Percentiles rank a stretch among this genome's conserved stretches.
Conservation (phyloP, 345 rosid genomes). For the Eucalyptus lansdowneana region DNA sequence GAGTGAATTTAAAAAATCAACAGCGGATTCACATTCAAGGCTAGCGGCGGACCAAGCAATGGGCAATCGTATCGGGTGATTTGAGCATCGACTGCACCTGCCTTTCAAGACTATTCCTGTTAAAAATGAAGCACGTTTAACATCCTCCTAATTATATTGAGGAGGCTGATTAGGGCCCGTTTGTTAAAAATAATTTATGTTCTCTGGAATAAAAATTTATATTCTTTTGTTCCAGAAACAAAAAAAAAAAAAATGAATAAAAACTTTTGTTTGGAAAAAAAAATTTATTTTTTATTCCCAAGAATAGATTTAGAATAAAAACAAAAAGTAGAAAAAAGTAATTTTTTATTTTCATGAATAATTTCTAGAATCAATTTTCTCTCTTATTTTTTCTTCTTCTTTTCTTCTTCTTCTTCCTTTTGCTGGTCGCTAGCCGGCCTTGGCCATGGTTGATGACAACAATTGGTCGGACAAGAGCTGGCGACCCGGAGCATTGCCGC, state of each 20-base stretch:
- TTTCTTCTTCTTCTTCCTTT: too few relatives aligned
- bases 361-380: too few relatives aligned
- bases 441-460: fast-evolving
- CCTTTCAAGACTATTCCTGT: background rate
- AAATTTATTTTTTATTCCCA: too few relatives aligned
- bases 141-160: background rate
- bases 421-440: fast-evolving
- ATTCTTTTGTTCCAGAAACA: fast-evolving
- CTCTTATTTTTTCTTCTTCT: too few relatives aligned
- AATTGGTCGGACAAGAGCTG: fast-evolving
- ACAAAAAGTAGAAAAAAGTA: fast-evolving
- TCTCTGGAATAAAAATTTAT: fast-evolving
- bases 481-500: fast-evolving
- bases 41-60: background rate
- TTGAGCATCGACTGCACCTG: background rate
- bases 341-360: fast-evolving
- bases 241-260: too few relatives aligned
- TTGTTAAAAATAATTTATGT: too few relatives aligned
- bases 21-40: background rate
- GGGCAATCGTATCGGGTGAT: background rate
- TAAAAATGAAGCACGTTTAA: background rate
- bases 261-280: fast-evolving
- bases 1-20: background rate
- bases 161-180: background rate
- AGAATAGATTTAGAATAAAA: too few relatives aligned